A percentile compares a stretch with the other conserved stretches of the same genome.
phyloP scores from a whole-genome alignment of 768 basidiomycete species.

The Boletus huronensis region DNA sequence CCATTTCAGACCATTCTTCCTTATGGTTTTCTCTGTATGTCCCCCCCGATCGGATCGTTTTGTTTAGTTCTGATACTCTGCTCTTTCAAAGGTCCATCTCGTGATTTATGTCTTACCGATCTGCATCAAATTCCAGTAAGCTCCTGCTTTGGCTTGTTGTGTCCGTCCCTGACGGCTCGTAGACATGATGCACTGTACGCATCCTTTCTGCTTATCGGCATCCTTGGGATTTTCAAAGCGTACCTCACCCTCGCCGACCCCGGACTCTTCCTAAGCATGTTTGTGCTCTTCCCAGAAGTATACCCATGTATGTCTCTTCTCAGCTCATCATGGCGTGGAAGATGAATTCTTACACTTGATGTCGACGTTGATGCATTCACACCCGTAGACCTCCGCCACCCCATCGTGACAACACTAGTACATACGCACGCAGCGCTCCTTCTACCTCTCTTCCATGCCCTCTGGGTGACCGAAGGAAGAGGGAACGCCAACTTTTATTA shows the following conservation, averaged over 20 bases:
- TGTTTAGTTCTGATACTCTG: neutral
- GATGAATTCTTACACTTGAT: neutral
- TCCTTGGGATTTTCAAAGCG: slow-evolving; percentile 82
- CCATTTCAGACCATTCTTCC: slow-evolving; percentile 92
- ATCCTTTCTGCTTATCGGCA: slow-evolving; percentile 67
- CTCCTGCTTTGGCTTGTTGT: neutral
- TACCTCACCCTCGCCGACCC: slow-evolving; percentile 91
- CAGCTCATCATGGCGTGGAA: neutral
- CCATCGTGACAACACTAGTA: slow-evolving; percentile 77
- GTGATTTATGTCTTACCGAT: slow-evolving; percentile 79
- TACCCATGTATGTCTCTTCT: slow-evolving; percentile 63
- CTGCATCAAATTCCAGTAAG: slow-evolving; percentile 84
- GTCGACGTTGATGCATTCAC: neutral
- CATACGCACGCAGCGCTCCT: slow-evolving; percentile 83
- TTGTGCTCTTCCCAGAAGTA: slow-evolving; percentile 78
- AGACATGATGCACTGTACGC: slow-evolving; percentile 88
- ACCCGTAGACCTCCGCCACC: slow-evolving; percentile 71
- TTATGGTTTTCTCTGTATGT: slow-evolving; percentile 88
- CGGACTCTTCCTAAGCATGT: slow-evolving; percentile 79
- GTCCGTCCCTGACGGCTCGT: neutral
- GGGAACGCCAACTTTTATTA: slow-evolving; percentile 99
- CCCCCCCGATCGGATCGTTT: neutral
- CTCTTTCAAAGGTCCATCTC: slow-evolving; percentile 62
- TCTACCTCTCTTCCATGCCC: slow-evolving; percentile 84
- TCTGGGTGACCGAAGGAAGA: slow-evolving; percentile 89